Evolutionary conservation across 306 rosid species (phyloP).

Genomic region (Quercus cerris): DNA sequence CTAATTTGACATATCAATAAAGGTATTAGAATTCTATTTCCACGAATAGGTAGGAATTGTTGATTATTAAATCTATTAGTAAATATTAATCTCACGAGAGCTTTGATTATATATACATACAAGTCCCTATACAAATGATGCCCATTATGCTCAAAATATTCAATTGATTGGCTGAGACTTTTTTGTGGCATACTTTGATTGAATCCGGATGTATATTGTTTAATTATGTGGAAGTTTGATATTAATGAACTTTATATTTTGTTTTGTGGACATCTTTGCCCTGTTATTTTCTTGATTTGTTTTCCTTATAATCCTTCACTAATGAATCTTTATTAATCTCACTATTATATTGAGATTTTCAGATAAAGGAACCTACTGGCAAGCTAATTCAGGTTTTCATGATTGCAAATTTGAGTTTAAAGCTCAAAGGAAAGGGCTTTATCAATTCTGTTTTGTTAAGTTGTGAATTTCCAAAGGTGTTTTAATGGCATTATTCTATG

Average conservation of each 20-base stretch:
- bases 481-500: no score
- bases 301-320: background rate
- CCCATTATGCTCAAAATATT: no score
- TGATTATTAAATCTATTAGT: background rate
- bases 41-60: background rate
- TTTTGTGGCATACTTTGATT: background rate
- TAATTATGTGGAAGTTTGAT: no score
- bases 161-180: no score
- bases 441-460: conserved; percentile 48
- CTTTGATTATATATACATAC: background rate
- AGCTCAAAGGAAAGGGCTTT: conserved; percentile 56
- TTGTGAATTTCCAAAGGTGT: no score
- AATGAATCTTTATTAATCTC: conserved; percentile 6
- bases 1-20: background rate
- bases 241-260: background rate
- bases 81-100: no score
- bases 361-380: conserved; percentile 82
- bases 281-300: background rate
- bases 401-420: conserved; percentile 57
- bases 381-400: conserved; percentile 73
- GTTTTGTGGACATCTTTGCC: background rate
- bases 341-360: conserved; percentile 20
- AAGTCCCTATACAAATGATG: background rate
- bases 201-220: background rate
- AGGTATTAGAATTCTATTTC: no score